phyloP scores from a whole-genome alignment of 78 protist species.

The Anaeramoeba flamelloides region DNA sequence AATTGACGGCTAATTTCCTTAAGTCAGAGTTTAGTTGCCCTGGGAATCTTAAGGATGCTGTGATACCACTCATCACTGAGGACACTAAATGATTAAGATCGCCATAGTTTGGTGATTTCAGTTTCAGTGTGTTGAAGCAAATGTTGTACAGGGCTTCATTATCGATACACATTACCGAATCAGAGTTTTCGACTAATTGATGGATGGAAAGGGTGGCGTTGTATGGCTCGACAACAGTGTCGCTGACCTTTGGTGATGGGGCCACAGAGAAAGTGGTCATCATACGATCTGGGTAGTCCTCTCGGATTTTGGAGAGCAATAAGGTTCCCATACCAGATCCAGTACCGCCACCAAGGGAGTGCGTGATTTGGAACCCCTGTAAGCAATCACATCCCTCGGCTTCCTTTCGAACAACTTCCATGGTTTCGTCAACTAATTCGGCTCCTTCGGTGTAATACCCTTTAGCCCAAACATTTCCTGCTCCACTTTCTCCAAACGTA shows the following conservation, averaged over 20 bases:
- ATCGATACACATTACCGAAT: constrained; percentile 76
- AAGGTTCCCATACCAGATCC: constrained; percentile 88
- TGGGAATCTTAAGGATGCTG: constrained; percentile 93
- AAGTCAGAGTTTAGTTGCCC: constrained; percentile 94
- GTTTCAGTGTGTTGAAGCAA: constrained; percentile 75
- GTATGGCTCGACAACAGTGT: constrained; percentile 95
- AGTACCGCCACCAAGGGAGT: constrained; percentile 99
- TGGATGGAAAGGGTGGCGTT: constrained; percentile 90
- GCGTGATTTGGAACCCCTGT: constrained; percentile 95
- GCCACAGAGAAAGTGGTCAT: constrained; percentile 86
- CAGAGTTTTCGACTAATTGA: constrained; percentile 89
- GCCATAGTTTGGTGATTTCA: constrained; percentile 77
- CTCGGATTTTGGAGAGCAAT: constrained; percentile 62
- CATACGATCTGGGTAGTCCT: constrained; percentile 91
- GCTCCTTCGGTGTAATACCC: constrained; percentile 93
- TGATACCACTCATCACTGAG: constrained; percentile 79
- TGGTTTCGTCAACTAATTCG: constrained; percentile 78
- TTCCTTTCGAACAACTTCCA: constrained; percentile 90
- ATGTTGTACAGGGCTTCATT: constrained; percentile 94
- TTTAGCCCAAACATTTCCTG: constrained; percentile 93
- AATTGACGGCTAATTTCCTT: constrained; percentile 88
- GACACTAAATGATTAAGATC: constrained; percentile 89
- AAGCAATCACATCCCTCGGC: constrained; percentile 90
- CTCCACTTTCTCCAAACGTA: constrained; percentile 72
- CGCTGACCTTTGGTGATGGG: constrained; percentile 93